A percentile compares a stretch with the other conserved stretches of the same genome.
These are phyloP conservation scores for Borealophlyctis nickersoniae DNA, from an alignment of 192 early-diverging fungal genomes.

Conservation along the genomic window DNA sequence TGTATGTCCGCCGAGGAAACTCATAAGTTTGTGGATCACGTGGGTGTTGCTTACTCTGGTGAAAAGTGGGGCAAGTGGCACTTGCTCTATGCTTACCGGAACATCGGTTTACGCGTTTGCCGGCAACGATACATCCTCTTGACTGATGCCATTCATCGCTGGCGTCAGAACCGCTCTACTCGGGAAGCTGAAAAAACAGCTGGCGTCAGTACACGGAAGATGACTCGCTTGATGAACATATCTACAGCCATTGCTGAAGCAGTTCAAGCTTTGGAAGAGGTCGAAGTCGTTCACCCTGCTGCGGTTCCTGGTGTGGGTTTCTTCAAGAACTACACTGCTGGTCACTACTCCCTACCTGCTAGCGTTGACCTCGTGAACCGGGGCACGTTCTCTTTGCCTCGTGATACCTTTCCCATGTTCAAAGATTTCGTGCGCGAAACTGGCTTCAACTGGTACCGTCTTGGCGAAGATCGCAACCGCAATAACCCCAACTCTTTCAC, in stretches of 20 bases:
- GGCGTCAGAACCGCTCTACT: conserved; percentile 5
- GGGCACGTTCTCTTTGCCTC: conserved; percentile 5
- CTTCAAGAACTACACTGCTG: conserved; percentile 5
- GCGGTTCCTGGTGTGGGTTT: conserved; percentile 3
- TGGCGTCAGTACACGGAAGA: conserved; percentile 5
- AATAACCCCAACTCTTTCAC: conserved; percentile 10
- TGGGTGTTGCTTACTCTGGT: conserved; percentile 5
- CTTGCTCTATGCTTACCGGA: conserved; percentile 5
- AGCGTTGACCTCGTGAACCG: conserved; percentile 5
- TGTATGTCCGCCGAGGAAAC: conserved; percentile 5
- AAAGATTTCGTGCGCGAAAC: conserved; percentile 5
- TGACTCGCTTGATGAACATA: conserved; percentile 5
- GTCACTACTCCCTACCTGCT: conserved; percentile 5
- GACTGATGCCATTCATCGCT: conserved; percentile 3
- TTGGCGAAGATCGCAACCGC: conserved; percentile 3
- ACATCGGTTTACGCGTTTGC: conserved; percentile 5
- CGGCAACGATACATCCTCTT: conserved; percentile 5
- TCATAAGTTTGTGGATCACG: conserved; percentile 5
- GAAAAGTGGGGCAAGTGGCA: conserved; percentile 5
- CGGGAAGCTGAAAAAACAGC: conserved; percentile 5
- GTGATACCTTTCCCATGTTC: conserved; percentile 5
- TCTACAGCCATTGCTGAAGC: conserved; percentile 5
- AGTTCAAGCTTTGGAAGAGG: conserved; percentile 5
- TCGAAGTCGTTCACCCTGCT: conserved; percentile 5
- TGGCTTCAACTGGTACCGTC: conserved; percentile 5